A percentile compares a stretch with the other conserved stretches of the same genome.
phyloP scores from a whole-genome alignment of 805 yeast species.

The Metschnikowia lachancei region DNA sequence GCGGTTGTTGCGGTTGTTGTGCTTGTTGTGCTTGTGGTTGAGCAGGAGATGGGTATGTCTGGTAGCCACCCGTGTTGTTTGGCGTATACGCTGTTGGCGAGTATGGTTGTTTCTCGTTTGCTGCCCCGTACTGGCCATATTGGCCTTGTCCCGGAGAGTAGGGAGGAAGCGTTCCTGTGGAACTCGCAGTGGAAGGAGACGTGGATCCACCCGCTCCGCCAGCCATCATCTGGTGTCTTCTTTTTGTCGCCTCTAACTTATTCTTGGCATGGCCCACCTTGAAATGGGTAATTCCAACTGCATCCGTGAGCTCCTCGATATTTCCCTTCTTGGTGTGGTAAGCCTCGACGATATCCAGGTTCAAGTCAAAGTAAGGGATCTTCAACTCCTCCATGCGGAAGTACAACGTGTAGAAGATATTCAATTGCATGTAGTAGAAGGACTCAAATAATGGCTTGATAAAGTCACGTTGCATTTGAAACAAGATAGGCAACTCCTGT shows the following conservation, averaged over 20 bases:
- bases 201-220: constrained; percentile 24
- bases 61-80: constrained; percentile 12
- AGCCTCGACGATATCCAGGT: constrained; percentile 78
- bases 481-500: constrained; percentile 82
- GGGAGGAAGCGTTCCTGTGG: constrained; percentile 31
- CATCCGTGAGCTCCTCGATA: constrained; percentile 84
- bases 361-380: constrained; percentile 90
- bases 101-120: constrained; percentile 16
- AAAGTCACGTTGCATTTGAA: constrained; percentile 85
- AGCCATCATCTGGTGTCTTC: constrained; percentile 55
- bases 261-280: constrained; percentile 83
- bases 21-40: constrained; percentile 26
- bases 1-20: constrained; percentile 19
- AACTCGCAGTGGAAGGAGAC: constrained; percentile 21
- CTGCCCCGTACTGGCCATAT: constrained; percentile 14
- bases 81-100: constrained; percentile 6
- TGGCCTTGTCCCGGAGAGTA: constrained; percentile 35
- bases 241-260: constrained; percentile 78
- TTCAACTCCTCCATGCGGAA: constrained; percentile 92
- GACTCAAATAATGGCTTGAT: constrained; percentile 92
- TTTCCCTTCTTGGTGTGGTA: constrained; percentile 82
- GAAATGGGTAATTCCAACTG: constrained; percentile 87
- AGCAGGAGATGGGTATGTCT: constrained; percentile 13
- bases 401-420: constrained; percentile 90
- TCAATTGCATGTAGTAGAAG: constrained; percentile 95